phyloP scores from a whole-genome alignment of 1,139 yeast genomes.

The Insectozyma bohioensis region DNA sequence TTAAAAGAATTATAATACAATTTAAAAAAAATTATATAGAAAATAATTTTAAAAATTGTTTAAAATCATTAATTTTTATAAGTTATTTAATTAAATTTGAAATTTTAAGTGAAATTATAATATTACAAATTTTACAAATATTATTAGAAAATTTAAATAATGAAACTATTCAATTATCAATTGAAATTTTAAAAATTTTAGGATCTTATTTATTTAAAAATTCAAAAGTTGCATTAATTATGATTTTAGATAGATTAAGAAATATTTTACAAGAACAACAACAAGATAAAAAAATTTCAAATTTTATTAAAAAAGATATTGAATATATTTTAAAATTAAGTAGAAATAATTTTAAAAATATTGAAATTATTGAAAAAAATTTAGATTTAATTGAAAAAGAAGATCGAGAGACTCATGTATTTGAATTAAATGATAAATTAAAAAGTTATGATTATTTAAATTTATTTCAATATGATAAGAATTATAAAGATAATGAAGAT shows the following conservation, averaged over 20 bases:
- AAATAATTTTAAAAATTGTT: constrained; percentile 46
- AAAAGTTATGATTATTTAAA: constrained; percentile 50
- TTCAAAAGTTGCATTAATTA: constrained; percentile 33
- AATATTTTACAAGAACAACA: constrained; percentile 59
- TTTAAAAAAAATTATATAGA: constrained; percentile 57
- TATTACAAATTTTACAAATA: constrained; percentile 63
- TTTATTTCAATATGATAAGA: constrained; percentile 50
- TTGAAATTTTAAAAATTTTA: constrained; percentile 23
- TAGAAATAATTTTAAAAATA: constrained; percentile 45
- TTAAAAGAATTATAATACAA: constrained; percentile 54
- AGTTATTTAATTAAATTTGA: constrained; percentile 65
- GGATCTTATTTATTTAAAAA: constrained; percentile 24
- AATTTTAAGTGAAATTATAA: constrained; percentile 62
- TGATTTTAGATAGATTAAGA: constrained; percentile 63
- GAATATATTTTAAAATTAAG: constrained; percentile 54
- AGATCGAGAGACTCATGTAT: constrained; percentile 58
- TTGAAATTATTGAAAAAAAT: constrained; percentile 39
- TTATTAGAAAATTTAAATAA: constrained; percentile 55
- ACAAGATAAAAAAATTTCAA: constrained; percentile 39
- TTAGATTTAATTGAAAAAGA: constrained; percentile 67
- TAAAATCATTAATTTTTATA: constrained; percentile 48
- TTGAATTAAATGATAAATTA: constrained; percentile 49
- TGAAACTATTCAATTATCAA: constrained; percentile 31
- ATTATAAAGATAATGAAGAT: constrained; percentile 52
- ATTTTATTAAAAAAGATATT: constrained; percentile 48